Base-by-base conservation (phyloP, 805 yeast genomes). In the Saccharomycopsis synnaedendra region DNA sequence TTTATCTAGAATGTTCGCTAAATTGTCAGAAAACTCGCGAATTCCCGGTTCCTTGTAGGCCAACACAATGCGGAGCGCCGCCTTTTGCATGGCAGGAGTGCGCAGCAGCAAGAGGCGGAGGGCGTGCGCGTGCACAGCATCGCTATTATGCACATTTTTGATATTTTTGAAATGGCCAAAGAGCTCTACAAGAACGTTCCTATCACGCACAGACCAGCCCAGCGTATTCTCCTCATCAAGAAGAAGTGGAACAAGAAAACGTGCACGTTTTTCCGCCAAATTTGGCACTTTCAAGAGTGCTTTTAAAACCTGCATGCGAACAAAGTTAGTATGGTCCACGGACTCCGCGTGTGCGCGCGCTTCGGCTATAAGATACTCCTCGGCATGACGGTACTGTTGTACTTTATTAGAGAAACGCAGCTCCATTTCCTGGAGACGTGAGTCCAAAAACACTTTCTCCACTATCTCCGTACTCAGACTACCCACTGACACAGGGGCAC, bases 1-100 rank as follows among this genome's bases (percentile, higher is more conserved):
- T 52, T 87, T 95, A 60, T 90, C 96, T 11, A 90, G 66, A 49
- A 93, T 63, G 53, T 82, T 88, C 42, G 66, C 72, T 56, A 93
- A 66, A 55, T 82, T 81, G 51, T 83, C 95, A 48, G 72, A 70
- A 59, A 87, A 90, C 59, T 81, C 83, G 46, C 71, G 72, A 34
- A 86, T 64, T 3, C 68, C 68, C 1, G 74, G 71, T 43, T 73
- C 69, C 54, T 80, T 78, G 69, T 75, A 83, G 38, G 83, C 77
- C 36, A 87, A 63, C 4, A 93, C 58, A 39, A 83, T 81, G 42
- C 76, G 73, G 42, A 93, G 67, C 0, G 96, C 93, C 33, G 78
- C 62, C 53, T 76, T 78, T 63, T 90, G 97, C 0, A 82, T 70
- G 5, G 74, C 76, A 0, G 74, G 59, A 42, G 70, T 74, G 56